These are phyloP conservation scores for Penicillium pancosmium DNA, from an alignment of 495 filamentous ascomycete genomes.

Conservation along the genomic window DNA sequence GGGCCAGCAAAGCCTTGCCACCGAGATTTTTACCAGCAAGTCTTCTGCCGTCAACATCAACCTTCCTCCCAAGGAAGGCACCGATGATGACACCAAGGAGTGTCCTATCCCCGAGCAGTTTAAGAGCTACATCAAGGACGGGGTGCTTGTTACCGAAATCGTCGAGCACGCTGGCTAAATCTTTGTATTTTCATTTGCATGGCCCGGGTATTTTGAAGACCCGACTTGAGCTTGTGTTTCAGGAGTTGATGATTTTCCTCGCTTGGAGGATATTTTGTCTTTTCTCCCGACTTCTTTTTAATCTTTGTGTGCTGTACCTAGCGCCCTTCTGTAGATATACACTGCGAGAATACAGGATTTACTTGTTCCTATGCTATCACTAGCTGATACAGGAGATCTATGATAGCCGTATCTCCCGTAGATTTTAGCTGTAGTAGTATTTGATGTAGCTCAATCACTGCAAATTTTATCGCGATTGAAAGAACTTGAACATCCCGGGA, in stretches of 20 bases:
- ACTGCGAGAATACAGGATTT: constrained; percentile 19
- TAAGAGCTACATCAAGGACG: constrained; percentile 74
- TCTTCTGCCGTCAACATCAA: constrained; percentile 82
- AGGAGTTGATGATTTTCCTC: constrained; percentile 7
- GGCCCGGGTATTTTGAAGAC: neutral
- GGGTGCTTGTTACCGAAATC: constrained; percentile 80
- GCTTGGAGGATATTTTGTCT: constrained; percentile 2
- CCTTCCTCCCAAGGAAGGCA: constrained; percentile 59
- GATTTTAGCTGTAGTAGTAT: too few relatives aligned
- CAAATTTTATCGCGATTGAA: too few relatives aligned
- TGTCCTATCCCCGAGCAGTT: constrained; percentile 88
- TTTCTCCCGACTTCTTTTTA: constrained; percentile 3
- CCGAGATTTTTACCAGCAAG: constrained; percentile 88
- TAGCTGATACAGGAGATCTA: too few relatives aligned
- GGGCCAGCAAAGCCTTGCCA: constrained; percentile 69
- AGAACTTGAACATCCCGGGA: too few relatives aligned
- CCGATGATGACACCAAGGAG: constrained; percentile 80
- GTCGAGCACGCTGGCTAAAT: constrained; percentile 79
- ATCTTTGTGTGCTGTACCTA: constrained; percentile 25
- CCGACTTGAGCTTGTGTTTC: neutral
- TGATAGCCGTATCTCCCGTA: too few relatives aligned
- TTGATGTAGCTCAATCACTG: too few relatives aligned
- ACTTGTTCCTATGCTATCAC: neutral
- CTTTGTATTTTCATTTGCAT: neutral
- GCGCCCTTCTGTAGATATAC: constrained; percentile 29